Conservation (phyloP, 176 grass and related monocot genomes). For the Carex littledalei region DNA sequence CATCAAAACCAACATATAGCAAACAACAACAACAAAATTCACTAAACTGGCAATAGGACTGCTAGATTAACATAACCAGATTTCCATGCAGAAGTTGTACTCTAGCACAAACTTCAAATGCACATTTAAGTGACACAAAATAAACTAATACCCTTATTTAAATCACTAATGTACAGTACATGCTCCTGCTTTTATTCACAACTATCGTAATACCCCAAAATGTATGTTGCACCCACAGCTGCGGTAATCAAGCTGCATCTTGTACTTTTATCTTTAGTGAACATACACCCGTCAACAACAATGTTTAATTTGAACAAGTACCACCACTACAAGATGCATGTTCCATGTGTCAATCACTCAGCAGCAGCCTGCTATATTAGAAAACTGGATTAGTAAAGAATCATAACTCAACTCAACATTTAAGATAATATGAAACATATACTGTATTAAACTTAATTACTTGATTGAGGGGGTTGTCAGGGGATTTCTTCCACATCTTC, state of each 20-base stretch:
- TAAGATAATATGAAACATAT: neutral
- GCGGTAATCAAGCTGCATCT: neutral
- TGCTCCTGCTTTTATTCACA: conserved; percentile 13
- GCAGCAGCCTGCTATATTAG: conserved; percentile 2
- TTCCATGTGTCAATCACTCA: conserved; percentile 9
- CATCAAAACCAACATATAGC: neutral
- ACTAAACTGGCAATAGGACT: neutral
- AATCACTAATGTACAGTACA: conserved; percentile 13
- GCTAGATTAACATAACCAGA: neutral
- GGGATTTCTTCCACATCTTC: conserved; percentile 99
- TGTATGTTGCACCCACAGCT: neutral
- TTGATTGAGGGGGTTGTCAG: conserved; percentile 97
- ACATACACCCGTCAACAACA: neutral
- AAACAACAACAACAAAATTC: neutral
- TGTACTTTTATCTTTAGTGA: neutral
- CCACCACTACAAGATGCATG: neutral
- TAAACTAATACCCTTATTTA: neutral
- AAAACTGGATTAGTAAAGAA: neutral
- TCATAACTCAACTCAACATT: neutral
- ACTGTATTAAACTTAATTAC: conserved; percentile 22
- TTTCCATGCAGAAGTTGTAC: neutral
- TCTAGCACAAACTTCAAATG: neutral
- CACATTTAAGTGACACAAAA: neutral
- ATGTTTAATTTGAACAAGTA: neutral
- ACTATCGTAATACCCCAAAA: neutral